These are phyloP conservation scores for Boletellus sp. DNA, from an alignment of 1,284 basidiomycete species.

Conservation along the genomic window DNA sequence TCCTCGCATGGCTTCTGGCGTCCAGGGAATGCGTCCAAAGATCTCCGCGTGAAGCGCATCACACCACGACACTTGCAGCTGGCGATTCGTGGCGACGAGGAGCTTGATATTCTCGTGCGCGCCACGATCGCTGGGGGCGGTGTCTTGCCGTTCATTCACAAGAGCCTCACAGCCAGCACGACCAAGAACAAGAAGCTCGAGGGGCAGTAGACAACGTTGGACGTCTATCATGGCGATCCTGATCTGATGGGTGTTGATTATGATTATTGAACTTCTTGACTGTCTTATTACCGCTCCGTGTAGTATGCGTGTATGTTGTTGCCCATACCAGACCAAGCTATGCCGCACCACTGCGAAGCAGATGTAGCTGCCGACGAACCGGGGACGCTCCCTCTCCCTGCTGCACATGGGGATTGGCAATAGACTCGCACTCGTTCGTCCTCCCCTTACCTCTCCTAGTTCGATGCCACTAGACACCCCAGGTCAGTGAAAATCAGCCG, in stretches of 20 bases:
- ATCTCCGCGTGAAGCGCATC: constrained; percentile 94
- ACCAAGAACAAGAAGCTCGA: constrained; percentile 32
- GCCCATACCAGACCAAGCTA: not conserved
- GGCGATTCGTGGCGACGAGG: constrained; percentile 95
- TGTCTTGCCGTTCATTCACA: constrained; percentile 96
- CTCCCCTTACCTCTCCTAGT: too few species aligned
- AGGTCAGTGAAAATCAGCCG: too few species aligned
- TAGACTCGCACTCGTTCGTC: too few species aligned
- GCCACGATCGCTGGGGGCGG: constrained; percentile 79
- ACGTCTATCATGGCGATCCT: not conserved
- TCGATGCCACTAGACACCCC: too few species aligned
- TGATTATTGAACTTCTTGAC: constrained; percentile 18
- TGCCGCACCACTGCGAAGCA: not conserved
- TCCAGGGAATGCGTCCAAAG: constrained; percentile 94
- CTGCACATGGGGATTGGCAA: not conserved
- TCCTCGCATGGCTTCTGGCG: not conserved
- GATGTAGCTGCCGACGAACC: too few species aligned
- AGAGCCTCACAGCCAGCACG: constrained; percentile 56
- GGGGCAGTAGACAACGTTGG: constrained; percentile 22
- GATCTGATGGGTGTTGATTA: constrained; percentile 1
- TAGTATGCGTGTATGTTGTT: constrained; percentile 15
- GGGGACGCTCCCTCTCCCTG: too few species aligned
- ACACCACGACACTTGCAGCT: constrained; percentile 91
- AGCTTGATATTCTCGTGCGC: constrained; percentile 75
- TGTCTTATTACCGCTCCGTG: constrained; percentile 9